These are phyloP conservation scores for Volutella citrinella DNA, from an alignment of 2,329 filamentous ascomycete genomes.

Conservation along the genomic window DNA sequence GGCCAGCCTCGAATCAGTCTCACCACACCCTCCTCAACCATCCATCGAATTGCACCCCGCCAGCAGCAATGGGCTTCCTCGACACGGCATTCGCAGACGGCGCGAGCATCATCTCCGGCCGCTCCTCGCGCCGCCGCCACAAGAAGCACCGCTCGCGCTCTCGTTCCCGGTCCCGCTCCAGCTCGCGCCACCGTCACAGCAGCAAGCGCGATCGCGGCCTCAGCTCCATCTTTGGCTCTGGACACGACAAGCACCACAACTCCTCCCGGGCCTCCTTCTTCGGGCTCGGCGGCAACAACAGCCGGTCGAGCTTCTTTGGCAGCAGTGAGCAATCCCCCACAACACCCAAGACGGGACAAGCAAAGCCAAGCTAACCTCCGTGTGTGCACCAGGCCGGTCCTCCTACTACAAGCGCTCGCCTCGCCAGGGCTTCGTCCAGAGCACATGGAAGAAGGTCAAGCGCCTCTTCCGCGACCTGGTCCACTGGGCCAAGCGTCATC, in stretches of 20 bases:
- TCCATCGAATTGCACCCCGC: not conserved
- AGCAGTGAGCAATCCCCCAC: too few relatives aligned
- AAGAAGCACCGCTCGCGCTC: conserved; percentile 32
- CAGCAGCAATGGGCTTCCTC: conserved; percentile 3
- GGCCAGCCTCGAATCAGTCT: conserved; percentile 1
- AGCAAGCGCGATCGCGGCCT: too few relatives aligned
- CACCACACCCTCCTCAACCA: conserved; percentile 1
- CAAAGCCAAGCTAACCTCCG: too few relatives aligned
- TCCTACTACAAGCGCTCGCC: conserved; percentile 80
- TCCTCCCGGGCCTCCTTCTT: conserved; percentile 46
- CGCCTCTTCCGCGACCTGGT: conserved; percentile 77
- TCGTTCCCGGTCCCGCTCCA: conserved; percentile 33
- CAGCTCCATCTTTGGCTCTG: too few relatives aligned
- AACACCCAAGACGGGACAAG: too few relatives aligned
- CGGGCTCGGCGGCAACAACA: conserved; percentile 41
- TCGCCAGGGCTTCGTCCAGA: conserved; percentile 72
- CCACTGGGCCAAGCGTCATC: conserved; percentile 79
- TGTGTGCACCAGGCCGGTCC: conserved; percentile 40
- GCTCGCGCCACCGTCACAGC: conserved; percentile 30
- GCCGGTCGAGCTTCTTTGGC: conserved; percentile 46
- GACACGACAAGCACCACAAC: conserved; percentile 39
- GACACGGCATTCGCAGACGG: too few relatives aligned
- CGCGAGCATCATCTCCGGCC: not conserved
- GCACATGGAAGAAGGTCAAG: conserved; percentile 71
- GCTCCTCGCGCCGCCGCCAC: not conserved